Evolutionary conservation across 2,329 filamentous ascomycete species (phyloP).

Genomic region (Alternaria sp.): DNA sequence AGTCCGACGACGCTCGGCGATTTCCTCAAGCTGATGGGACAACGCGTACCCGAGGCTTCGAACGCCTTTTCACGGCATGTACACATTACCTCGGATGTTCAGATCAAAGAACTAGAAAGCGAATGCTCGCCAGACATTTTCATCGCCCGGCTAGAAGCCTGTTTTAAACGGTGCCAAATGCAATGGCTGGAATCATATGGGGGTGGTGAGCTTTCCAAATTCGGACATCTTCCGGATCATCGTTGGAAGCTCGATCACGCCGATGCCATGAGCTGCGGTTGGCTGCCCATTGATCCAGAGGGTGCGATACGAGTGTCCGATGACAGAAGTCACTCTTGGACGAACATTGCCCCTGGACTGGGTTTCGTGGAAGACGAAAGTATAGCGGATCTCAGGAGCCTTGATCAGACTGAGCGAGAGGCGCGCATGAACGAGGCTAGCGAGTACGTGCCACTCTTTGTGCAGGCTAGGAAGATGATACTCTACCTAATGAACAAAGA

Average conservation of each 20-base stretch:
- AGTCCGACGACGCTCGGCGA: background rate
- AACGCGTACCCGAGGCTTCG: background rate
- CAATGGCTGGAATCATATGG: background rate
- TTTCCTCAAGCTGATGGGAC: background rate
- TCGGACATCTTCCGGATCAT: no score
- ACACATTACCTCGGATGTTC: background rate
- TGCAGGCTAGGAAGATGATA: background rate
- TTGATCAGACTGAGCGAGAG: background rate
- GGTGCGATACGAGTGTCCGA: background rate
- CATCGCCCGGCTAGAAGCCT: background rate
- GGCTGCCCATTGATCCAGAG: background rate
- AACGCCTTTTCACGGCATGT: background rate
- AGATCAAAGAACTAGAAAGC: background rate
- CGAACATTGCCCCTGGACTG: rapidly evolving
- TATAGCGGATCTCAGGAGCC: background rate
- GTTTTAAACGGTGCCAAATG: rapidly evolving
- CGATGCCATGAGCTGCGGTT: background rate
- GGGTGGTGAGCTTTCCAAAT: background rate
- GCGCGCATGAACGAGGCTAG: background rate
- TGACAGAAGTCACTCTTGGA: rapidly evolving
- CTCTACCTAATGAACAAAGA: no score
- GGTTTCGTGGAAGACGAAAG: background rate
- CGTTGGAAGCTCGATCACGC: background rate
- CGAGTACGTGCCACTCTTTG: background rate
- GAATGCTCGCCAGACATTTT: background rate